A percentile compares a stretch with the other conserved stretches of the same genome.
These are phyloP conservation scores for Zea mays DNA, from an alignment of 176 grass and related monocot species.

Conservation along the genomic window Zm-B73-REFERENCE-NAM-5.0 NC_050103.1:11257001-11257500, in stretches of 20 bases:
- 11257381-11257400: slow-evolving; percentile 60
- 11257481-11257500: slow-evolving; percentile 70
- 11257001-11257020: not conserved
- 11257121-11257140: slow-evolving; percentile 44
- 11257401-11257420: slow-evolving; percentile 71
- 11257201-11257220: not conserved
- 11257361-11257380: slow-evolving; percentile 62
- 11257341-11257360: slow-evolving; percentile 82
- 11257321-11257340: slow-evolving; percentile 76
- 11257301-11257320: slow-evolving; percentile 66
- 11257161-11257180: slow-evolving; percentile 26
- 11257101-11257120: slow-evolving; percentile 39
- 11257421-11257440: slow-evolving; percentile 65
- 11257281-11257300: slow-evolving; percentile 72
- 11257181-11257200: slow-evolving; percentile 30
- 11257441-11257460: slow-evolving; percentile 70
- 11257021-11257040: not conserved
- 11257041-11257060: slow-evolving; percentile 30
- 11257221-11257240: not conserved
- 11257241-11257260: not conserved
- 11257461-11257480: slow-evolving; percentile 53
- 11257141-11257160: not conserved
- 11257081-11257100: slow-evolving; percentile 41
- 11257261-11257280: not conserved
- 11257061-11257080: not conserved